These are phyloP conservation scores for Uncinocarpus reesii DNA, from an alignment of 2,329 filamentous ascomycete species.

Conservation along the genomic window DNA sequence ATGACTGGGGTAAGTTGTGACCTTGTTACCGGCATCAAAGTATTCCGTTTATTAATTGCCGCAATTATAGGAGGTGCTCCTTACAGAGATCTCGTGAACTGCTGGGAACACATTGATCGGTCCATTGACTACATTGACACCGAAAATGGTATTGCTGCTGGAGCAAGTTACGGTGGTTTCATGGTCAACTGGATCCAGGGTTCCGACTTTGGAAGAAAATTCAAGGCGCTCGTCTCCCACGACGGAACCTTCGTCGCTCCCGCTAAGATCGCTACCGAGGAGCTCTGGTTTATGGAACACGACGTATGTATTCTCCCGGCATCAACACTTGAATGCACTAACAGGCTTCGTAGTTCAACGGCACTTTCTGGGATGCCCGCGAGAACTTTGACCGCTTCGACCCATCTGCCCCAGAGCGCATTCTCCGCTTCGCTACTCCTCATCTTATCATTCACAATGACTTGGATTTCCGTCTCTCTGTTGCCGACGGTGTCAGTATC, in stretches of 20 bases:
- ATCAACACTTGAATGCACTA: conserved; percentile 5
- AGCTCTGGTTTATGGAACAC: conserved; percentile 44
- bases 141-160: conserved; percentile 31
- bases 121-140: conserved; percentile 33
- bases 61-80: conserved; percentile 48
- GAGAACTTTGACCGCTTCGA: conserved; percentile 60
- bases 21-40: neutral
- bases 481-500: conserved; percentile 66
- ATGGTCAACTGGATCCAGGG: conserved; percentile 78
- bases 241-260: conserved; percentile 67
- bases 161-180: conserved; percentile 36
- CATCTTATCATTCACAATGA: conserved; percentile 77
- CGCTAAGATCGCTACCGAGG: conserved; percentile 42
- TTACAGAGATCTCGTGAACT: conserved; percentile 70
- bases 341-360: conserved; percentile 32
- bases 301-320: conserved; percentile 25
- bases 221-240: conserved; percentile 80
- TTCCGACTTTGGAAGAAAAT: conserved; percentile 66
- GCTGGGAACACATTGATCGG: conserved; percentile 57
- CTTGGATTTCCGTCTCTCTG: conserved; percentile 72
- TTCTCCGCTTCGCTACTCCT: conserved; percentile 65
- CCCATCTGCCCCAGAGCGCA: conserved; percentile 46
- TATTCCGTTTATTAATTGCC: conserved; percentile 3
- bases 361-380: conserved; percentile 45
- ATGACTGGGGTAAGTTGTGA: conserved; percentile 57